phyloP scores from a whole-genome alignment of 495 filamentous ascomycete species.

The Durotheca rogersii region DNA sequence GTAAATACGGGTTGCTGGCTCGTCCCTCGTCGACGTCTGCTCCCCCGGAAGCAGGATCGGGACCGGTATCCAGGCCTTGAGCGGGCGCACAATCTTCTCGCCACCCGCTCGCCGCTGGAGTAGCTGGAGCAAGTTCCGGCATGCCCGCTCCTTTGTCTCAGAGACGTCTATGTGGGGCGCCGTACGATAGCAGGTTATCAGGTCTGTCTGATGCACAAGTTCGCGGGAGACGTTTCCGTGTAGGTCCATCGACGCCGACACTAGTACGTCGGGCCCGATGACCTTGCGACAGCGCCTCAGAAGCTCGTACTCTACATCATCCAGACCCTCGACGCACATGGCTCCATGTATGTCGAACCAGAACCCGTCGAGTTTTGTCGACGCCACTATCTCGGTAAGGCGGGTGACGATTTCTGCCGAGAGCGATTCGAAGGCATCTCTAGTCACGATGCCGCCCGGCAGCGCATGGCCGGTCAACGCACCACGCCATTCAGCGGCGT shows the following conservation, averaged over 20 bases:
- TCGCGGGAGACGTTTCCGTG: conserved; percentile 58
- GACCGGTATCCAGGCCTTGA: conserved; percentile 59
- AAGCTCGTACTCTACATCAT: conserved; percentile 55
- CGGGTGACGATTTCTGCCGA: conserved; percentile 50
- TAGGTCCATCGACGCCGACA: conserved; percentile 59
- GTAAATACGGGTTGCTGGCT: conserved; percentile 58
- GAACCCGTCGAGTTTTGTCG: conserved; percentile 46
- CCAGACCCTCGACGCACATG: conserved; percentile 56
- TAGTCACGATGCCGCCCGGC: conserved; percentile 53
- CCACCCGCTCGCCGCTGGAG: conserved; percentile 29
- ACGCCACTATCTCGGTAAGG: conserved; percentile 39
- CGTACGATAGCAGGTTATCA: conserved; percentile 59
- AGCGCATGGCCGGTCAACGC: conserved; percentile 57
- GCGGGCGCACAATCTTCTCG: conserved; percentile 35
- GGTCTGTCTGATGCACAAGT: conserved; percentile 52
- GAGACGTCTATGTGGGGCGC: conserved; percentile 55
- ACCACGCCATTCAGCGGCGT: conserved; percentile 51
- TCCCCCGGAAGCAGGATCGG: conserved; percentile 58
- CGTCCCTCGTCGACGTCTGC: conserved; percentile 57
- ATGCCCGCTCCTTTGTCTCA: conserved; percentile 57
- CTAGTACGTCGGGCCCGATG: conserved; percentile 50
- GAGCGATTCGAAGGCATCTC: conserved; percentile 50
- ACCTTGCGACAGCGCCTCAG: conserved; percentile 49
- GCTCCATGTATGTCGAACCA: conserved; percentile 63
- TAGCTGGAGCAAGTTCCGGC: conserved; percentile 51